Percentiles rank a stretch among this genome's conserved stretches.
Evolutionary conservation across 495 filamentous ascomycete species (phyloP).

Genomic region (Barbatosphaeria neglecta): DNA sequence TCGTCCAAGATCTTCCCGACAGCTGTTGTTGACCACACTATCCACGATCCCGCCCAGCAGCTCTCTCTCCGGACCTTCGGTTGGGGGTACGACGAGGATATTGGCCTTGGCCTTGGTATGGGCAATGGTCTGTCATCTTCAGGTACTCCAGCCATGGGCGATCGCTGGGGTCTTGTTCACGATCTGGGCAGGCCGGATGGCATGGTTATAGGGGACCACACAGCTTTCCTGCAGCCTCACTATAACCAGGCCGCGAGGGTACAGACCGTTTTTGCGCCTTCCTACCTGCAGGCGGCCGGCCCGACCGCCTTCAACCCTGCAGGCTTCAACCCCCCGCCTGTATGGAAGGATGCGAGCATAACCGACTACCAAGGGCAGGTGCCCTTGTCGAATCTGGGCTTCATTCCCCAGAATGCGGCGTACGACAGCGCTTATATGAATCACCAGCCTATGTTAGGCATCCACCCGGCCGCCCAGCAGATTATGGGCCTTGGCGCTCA

Average conservation of each 20-base stretch:
- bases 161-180: not conserved
- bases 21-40: constrained; percentile 12
- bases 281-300: constrained; percentile 56
- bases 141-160: no score
- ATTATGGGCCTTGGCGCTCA: constrained; percentile 16
- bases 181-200: not conserved
- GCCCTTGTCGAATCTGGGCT: constrained; percentile 16
- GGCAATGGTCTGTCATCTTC: no score
- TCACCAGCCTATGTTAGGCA: constrained; percentile 12
- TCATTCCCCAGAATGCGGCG: constrained; percentile 16
- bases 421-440: constrained; percentile 22
- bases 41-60: constrained; percentile 6
- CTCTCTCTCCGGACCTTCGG: constrained; percentile 2
- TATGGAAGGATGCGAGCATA: constrained; percentile 67
- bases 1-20: constrained; percentile 29
- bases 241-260: constrained; percentile 38
- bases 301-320: constrained; percentile 65
- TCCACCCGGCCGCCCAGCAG: constrained; percentile 9
- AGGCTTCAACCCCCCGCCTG: constrained; percentile 55
- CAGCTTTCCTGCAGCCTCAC: constrained; percentile 10
- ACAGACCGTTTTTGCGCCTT: constrained; percentile 59
- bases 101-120: no score
- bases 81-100: no score
- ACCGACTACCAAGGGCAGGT: constrained; percentile 18
- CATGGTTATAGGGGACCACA: not conserved